Base-by-base conservation (phyloP, 2,329 filamentous ascomycete species). In the Whalleya microplaca region DNA sequence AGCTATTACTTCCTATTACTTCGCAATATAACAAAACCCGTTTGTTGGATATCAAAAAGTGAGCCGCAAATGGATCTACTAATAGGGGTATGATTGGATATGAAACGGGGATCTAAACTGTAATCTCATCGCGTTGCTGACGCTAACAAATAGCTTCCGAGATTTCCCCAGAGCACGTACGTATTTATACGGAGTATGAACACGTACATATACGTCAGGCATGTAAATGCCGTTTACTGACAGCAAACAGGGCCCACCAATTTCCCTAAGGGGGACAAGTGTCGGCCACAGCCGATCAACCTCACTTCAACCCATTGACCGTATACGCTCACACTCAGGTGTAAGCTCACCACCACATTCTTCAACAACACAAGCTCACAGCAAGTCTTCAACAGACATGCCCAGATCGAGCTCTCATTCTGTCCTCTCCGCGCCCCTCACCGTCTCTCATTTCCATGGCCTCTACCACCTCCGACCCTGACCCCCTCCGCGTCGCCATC, bases 401-500 rank as follows among this genome's bases (percentile, higher is more conserved):
- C 56, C 56, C 42, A 14, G 55, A 41, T 45, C 41, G 51, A 57
- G 32, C n/a, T 20, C 21, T 45, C 32, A 21, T 50, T 46, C 51
- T 43, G 43, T 54, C 43, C 23, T 27, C 40, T 41, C 47, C 45
- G 42, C 16, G 27, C 21, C 37, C 42, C 45, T 46, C 23, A 19
- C 41, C 48, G 20, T n/a, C 23, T 49, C 7, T 16, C 42, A 23
- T 23, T 41, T 8, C 40, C 12, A 52, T 37, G 40, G 21, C 41
- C 45, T 40, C 37, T 8, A 40, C 21, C 21, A 50, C 47, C 44
- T n/a, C 49, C 47, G 41, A 43, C 21, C 23, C 41, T 42, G 27
- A 43, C 23, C 56, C 63, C 21, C 63, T 72, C 32, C 67, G 64
- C 54, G 70, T 75, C 57, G 73, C 73, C 55, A 66, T 76, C 56